phyloP scores from a whole-genome alignment of 768 basidiomycete genomes.

The Podaxis rugospora region DNA sequence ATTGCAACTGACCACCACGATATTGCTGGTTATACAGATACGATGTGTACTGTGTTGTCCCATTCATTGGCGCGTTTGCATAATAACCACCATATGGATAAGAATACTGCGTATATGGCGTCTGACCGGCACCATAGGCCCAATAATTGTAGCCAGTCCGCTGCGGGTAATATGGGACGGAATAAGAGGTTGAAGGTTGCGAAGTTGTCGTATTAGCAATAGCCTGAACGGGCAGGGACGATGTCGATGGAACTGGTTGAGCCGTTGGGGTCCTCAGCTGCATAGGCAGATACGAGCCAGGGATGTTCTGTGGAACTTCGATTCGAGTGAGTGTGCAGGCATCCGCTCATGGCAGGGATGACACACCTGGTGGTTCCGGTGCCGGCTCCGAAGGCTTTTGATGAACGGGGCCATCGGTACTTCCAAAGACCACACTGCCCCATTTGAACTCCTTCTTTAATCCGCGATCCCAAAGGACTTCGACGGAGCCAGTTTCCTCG shows the following conservation, averaged over 20 bases:
- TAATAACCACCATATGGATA: constrained; percentile 13
- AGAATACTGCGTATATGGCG: constrained; percentile 16
- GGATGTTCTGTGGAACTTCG: constrained; percentile 8
- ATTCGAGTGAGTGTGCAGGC: background rate
- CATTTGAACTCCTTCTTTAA: constrained; percentile 78
- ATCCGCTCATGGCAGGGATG: constrained; percentile 1
- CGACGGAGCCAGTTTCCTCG: constrained; percentile 65
- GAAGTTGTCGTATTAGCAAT: constrained; percentile 5
- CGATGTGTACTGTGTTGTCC: constrained; percentile 11
- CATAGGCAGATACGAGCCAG: constrained; percentile 14
- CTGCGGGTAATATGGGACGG: constrained; percentile 15
- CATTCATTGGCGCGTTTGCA: constrained; percentile 9
- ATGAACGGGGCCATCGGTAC: constrained; percentile 62
- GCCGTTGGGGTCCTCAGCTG: constrained; percentile 13
- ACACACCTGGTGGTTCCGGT: constrained; percentile 22
- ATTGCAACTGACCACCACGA: constrained; percentile 15
- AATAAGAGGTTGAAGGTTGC: constrained; percentile 11
- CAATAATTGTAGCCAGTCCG: constrained; percentile 33
- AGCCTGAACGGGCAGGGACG: background rate
- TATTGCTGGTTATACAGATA: constrained; percentile 14
- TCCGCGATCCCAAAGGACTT: constrained; percentile 78
- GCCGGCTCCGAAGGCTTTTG: constrained; percentile 63
- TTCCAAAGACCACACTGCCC: constrained; percentile 77
- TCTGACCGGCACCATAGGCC: constrained; percentile 23
- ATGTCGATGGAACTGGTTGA: constrained; percentile 9